phyloP scores from a whole-genome alignment of 495 filamentous ascomycete genomes.

The Aspergillus homomorphus region DNA sequence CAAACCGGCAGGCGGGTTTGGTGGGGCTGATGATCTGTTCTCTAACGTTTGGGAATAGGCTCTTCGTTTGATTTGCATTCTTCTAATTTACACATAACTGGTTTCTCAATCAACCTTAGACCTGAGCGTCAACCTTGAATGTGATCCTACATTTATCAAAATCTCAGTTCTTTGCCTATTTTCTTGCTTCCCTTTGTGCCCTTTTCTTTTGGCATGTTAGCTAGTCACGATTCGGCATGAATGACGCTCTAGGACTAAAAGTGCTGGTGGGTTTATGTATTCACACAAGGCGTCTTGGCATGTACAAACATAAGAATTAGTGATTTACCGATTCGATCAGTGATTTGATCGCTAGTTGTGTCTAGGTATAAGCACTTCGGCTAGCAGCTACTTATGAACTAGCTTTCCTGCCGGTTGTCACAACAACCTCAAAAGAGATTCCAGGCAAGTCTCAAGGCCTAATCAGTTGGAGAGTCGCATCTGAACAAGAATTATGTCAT shows the following conservation, averaged over 20 bases:
- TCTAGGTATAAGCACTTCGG: background rate
- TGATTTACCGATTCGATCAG: background rate
- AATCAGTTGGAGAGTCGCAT: too few relatives aligned
- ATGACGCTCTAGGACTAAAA: background rate
- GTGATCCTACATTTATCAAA: background rate
- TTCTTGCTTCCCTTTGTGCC: background rate
- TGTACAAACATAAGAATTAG: background rate
- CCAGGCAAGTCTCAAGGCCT: background rate
- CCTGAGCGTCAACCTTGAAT: conserved; percentile 11
- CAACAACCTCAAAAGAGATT: too few relatives aligned
- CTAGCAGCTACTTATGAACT: background rate
- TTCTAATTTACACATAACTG: conserved; percentile 16
- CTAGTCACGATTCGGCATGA: background rate
- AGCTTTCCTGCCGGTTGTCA: background rate
- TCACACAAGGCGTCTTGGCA: background rate
- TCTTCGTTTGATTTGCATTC: conserved; percentile 8
- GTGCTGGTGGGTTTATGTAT: background rate
- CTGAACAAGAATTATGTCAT: too few relatives aligned
- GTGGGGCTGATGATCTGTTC: conserved; percentile 77
- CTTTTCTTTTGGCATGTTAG: background rate
- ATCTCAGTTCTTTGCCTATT: background rate
- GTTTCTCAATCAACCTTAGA: conserved; percentile 11
- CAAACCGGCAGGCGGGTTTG: conserved; percentile 61
- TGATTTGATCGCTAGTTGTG: background rate
- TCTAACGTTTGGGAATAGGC: conserved; percentile 86